A percentile compares a stretch with the other conserved stretches of the same genome.
phyloP scores from a whole-genome alignment of 78 protist genomes.

The Planoprotostelium fungivorum region DNA sequence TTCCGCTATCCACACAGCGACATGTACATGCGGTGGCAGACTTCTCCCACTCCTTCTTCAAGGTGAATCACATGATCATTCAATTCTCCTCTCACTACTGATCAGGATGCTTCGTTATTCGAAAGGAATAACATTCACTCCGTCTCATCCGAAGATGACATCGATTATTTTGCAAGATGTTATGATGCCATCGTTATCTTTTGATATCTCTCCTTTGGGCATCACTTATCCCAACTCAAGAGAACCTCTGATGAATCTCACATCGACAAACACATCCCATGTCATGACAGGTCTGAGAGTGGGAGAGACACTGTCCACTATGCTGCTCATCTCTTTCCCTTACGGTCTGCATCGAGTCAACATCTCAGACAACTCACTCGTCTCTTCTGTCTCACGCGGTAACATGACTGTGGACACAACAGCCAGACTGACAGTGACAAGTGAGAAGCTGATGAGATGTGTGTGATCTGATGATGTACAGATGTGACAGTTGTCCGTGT shows the following conservation, averaged over 20 bases:
- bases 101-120: background rate
- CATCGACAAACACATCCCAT: background rate
- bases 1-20: background rate
- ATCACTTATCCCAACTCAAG: background rate
- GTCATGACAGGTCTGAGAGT: background rate
- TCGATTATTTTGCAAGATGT: too few relatives aligned
- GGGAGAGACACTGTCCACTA: background rate
- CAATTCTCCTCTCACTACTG: background rate
- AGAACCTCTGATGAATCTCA: background rate
- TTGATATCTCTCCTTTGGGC: background rate
- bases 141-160: background rate
- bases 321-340: background rate
- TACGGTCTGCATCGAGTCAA: background rate
- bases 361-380: background rate
- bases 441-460: background rate
- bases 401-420: background rate
- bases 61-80: background rate
- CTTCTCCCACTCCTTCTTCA: background rate
- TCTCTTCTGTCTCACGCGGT: background rate
- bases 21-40: too few relatives aligned
- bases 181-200: background rate
- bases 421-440: background rate
- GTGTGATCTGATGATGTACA: background rate
- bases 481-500: background rate
- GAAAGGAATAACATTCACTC: too few relatives aligned